A percentile compares a stretch with the other conserved stretches of the same genome.
Evolutionary conservation across 2,329 filamentous ascomycete species (phyloP).

Genomic region (Aspergillus pseudoviridinutans): DNA sequence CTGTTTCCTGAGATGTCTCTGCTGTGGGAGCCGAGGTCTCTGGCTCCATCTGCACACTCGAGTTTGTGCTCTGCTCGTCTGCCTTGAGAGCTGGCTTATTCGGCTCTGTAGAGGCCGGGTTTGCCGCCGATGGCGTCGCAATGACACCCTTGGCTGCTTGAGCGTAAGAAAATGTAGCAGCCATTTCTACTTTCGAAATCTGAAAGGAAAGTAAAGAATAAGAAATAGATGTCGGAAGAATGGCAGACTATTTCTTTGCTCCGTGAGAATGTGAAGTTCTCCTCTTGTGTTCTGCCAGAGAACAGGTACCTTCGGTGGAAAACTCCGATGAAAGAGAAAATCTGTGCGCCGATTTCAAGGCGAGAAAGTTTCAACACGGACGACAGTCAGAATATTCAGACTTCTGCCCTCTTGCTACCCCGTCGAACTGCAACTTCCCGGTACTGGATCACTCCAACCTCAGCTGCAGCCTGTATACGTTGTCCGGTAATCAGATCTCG

Average conservation of each 20-base stretch:
- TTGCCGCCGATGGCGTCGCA: slow-evolving; percentile 43
- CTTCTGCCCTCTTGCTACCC: slow-evolving; percentile 27
- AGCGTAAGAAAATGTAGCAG: slow-evolving; percentile 78
- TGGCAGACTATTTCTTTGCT: background rate
- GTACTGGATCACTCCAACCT: slow-evolving; percentile 20
- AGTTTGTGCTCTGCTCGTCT: slow-evolving; percentile 27
- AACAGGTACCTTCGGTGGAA: slow-evolving; percentile 19
- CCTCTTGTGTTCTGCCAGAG: slow-evolving; percentile 22
- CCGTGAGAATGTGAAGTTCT: background rate
- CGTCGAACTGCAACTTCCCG: slow-evolving; percentile 25
- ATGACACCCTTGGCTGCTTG: slow-evolving; percentile 85
- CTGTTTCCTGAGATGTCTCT: slow-evolving; percentile 39
- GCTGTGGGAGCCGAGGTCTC: slow-evolving; percentile 42
- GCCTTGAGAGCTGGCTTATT: slow-evolving; percentile 26
- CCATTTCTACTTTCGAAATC: slow-evolving; percentile 33
- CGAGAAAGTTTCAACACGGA: slow-evolving; percentile 24
- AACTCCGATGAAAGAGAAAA: slow-evolving; percentile 19
- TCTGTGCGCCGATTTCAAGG: slow-evolving; percentile 17
- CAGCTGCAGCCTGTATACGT: slow-evolving; percentile 6
- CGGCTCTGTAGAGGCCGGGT: slow-evolving; percentile 31
- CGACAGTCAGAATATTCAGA: slow-evolving; percentile 21
- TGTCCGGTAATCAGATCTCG: slow-evolving; percentile 2
- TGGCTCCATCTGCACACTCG: slow-evolving; percentile 24
- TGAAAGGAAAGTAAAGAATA: slow-evolving; percentile 6
- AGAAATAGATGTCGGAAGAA: background rate